Conservation (phyloP, 1,139 yeast genomes). For the Yamadazyma oceani region DNA sequence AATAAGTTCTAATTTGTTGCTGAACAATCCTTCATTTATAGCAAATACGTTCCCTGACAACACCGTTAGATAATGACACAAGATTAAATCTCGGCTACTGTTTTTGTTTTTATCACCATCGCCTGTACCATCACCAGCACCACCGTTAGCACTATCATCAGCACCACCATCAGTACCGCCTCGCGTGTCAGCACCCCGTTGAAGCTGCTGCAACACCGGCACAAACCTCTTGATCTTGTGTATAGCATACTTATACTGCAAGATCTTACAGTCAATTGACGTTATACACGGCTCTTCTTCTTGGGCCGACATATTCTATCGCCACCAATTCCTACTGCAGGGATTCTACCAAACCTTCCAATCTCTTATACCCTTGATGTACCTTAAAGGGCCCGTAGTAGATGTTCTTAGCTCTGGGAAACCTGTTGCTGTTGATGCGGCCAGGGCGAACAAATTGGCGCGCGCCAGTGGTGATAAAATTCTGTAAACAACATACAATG, state of each 20-base stretch:
- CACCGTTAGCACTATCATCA: background rate
- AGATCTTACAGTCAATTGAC: conserved; percentile 31
- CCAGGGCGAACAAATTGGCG: too few relatives aligned
- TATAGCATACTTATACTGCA: conserved; percentile 44
- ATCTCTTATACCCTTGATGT: too few relatives aligned
- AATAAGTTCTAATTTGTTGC: conserved; percentile 42
- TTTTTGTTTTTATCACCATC: background rate
- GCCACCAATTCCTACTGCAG: too few relatives aligned
- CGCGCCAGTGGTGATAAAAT: too few relatives aligned
- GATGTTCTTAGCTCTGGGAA: too few relatives aligned
- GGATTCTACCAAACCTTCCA: too few relatives aligned
- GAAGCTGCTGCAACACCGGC: conserved; percentile 17
- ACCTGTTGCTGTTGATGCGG: too few relatives aligned
- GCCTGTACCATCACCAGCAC: background rate
- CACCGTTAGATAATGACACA: conserved; percentile 39
- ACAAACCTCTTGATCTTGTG: conserved; percentile 29
- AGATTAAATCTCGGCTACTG: conserved; percentile 5
- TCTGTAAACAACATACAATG: too few relatives aligned
- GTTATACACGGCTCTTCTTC: conserved; percentile 6
- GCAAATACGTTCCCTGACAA: conserved; percentile 48
- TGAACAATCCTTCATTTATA: conserved; percentile 48
- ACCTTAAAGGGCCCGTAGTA: too few relatives aligned
- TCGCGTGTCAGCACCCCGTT: too few relatives aligned
- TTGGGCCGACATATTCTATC: background rate
- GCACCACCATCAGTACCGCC: conserved; percentile 2